Evolutionary conservation across 2,329 filamentous ascomycete species (phyloP).

Genomic region (Fusarium agapanthi): DNA sequence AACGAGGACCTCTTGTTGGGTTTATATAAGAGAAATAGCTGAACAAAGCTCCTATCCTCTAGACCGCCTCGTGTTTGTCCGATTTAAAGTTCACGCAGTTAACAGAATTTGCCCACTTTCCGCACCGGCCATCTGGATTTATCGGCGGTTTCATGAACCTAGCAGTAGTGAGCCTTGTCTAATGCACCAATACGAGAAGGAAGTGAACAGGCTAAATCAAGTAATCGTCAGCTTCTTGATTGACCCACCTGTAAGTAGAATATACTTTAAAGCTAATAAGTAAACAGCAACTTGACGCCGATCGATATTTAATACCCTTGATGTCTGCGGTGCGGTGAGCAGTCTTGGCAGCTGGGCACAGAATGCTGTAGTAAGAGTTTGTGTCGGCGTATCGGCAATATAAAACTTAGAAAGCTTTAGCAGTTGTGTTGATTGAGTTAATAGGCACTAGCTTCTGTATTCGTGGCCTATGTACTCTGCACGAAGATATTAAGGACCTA

Average conservation of each 20-base stretch:
- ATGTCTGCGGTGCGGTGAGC: neutral
- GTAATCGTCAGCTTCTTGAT: neutral
- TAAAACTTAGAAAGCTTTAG: neutral
- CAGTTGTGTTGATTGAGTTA: neutral
- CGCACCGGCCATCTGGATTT: neutral
- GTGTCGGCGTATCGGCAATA: neutral
- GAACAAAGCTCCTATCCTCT: neutral
- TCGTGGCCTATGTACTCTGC: neutral
- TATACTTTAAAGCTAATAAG: neutral
- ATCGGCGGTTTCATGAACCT: neutral
- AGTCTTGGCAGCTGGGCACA: neutral
- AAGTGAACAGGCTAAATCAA: neutral
- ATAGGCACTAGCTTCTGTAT: neutral
- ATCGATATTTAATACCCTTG: neutral
- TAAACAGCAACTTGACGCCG: neutral
- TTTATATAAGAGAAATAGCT: neutral
- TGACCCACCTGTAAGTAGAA: neutral
- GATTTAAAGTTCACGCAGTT: neutral
- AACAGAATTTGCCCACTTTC: neutral
- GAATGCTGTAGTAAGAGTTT: rapidly evolving
- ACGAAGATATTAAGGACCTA: neutral
- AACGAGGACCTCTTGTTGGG: rapidly evolving
- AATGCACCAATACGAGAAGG: neutral
- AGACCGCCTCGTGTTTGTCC: neutral
- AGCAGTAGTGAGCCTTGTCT: neutral